Evolutionary conservation across 192 early-diverging fungal genomes (phyloP), one percentile per base, ranked within the genome.

Genomic region (Coemansia sp.): DNA sequence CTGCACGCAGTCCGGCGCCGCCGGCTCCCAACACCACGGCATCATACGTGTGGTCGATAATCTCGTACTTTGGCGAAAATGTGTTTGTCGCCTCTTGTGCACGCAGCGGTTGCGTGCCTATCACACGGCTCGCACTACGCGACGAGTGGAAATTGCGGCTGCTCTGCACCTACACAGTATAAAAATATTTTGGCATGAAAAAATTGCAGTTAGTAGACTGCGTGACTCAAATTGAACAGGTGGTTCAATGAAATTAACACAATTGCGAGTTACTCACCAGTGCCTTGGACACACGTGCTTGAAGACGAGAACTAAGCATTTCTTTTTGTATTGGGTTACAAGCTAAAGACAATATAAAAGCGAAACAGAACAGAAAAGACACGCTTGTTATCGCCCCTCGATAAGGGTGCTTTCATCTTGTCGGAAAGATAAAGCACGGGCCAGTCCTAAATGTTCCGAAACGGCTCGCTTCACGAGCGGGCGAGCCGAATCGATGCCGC

Each of bases 11-110:
- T 84, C 97, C 97, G 50, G 97, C 94, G 73, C 97, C 95, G 69
- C 97, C 97, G 55, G 97, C 95, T 70, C 97, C 97, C 43, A 99
- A 87, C 32, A 99, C 95, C 52, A 99, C 84, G n/a, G 95, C 97
- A 75, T 99, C 97, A 72, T 96, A 99, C 48, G 93, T 92, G 79
- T 99, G 97, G 75, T 99, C 97, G 58, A 97, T 93, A 72, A 98
- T 87, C 60, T 93, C 90, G 84, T 98, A 98, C 61, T 91, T 87
- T 63, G 76, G 75, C 62, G 75, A 75, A 37, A 73, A 61, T 45
- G 67, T 70, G 66, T 70, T 77, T 45, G 86, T 83, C 49, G 90
- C 83, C 68, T 88, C 83, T 62, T 85, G 86, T 15, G 89, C 90
- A 55, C 86, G 86, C 60, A 94, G 86, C 38, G 93, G 89, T 59